These are phyloP conservation scores for Vitis hybrid DNA, from an alignment of 177 flowering plant species.

Conservation along the genomic window DNA sequence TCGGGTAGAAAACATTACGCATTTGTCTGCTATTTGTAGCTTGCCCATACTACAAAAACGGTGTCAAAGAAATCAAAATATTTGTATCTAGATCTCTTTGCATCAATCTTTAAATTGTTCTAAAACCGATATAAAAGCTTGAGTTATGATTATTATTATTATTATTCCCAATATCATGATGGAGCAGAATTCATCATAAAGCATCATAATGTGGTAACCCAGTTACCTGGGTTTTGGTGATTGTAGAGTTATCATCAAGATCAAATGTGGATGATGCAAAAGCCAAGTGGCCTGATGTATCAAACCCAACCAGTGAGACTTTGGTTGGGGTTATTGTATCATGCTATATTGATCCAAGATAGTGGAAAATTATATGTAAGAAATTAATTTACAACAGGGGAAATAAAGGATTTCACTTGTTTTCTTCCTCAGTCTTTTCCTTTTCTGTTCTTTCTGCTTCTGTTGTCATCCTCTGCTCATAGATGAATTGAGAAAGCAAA, in stretches of 20 bases:
- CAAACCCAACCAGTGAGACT: conserved; percentile 49
- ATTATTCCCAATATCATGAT: background rate
- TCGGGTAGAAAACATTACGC: no score
- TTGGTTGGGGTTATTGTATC: conserved; percentile 60
- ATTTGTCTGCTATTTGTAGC: no score
- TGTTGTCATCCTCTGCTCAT: conserved; percentile 63
- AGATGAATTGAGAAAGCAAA: conserved; percentile 58
- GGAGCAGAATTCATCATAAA: conserved; percentile 7
- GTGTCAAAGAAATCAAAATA: background rate
- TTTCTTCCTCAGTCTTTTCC: conserved; percentile 23
- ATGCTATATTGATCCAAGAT: conserved; percentile 38
- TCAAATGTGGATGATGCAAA: conserved; percentile 45
- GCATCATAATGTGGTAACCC: conserved; percentile 35
- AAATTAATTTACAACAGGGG: background rate
- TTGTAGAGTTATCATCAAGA: conserved; percentile 40
- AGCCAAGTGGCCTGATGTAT: conserved; percentile 60
- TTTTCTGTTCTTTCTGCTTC: conserved; percentile 35
- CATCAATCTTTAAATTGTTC: no score
- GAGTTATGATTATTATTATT: no score
- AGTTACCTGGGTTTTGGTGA: conserved; percentile 39
- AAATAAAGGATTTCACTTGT: conserved; percentile 12
- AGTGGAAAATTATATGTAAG: background rate
- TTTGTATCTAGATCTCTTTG: no score
- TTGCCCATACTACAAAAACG: no score
- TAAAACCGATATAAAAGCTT: no score